These are phyloP conservation scores for Chlorociboria aeruginascens DNA, from an alignment of 495 filamentous ascomycete species.

Conservation along the genomic window DNA sequence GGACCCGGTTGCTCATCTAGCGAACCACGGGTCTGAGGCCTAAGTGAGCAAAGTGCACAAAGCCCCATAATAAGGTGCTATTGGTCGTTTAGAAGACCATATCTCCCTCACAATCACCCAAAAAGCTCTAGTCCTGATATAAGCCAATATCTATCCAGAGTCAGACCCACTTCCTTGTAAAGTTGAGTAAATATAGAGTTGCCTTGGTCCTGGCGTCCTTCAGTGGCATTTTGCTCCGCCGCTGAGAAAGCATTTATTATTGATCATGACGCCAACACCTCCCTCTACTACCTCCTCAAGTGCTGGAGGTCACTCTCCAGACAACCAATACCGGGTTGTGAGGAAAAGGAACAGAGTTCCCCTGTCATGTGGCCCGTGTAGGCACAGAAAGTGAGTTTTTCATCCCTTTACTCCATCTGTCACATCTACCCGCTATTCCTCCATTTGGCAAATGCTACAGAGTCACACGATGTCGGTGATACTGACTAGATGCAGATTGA, in stretches of 20 bases:
- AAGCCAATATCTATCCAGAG: not conserved
- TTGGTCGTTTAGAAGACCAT: not conserved
- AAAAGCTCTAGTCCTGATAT: not conserved
- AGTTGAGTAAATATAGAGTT: not conserved
- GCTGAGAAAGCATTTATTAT: conserved; percentile 2
- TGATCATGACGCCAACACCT: conserved; percentile 74
- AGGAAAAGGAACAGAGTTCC: conserved; percentile 92
- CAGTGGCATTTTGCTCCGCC: not conserved
- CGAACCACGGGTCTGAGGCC: not conserved
- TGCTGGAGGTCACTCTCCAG: conserved; percentile 65
- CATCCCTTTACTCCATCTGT: conserved; percentile 9
- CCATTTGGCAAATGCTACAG: not conserved
- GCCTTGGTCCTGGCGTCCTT: not conserved
- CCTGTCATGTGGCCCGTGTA: conserved; percentile 85
- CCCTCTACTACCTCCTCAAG: conserved; percentile 76
- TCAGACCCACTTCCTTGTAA: not conserved
- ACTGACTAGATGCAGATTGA: conserved; percentile 43
- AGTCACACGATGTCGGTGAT: conserved; percentile 6
- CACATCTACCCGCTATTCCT: conserved; percentile 3
- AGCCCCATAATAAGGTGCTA: not conserved
- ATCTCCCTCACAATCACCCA: not conserved
- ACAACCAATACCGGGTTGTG: conserved; percentile 78
- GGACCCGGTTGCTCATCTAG: not conserved
- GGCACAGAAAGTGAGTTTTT: conserved; percentile 76
- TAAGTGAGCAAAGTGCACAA: not conserved